These are phyloP conservation scores for Raphanus hybrid DNA, from an alignment of 441 rosid genomes.

Conservation along the genomic window DNA sequence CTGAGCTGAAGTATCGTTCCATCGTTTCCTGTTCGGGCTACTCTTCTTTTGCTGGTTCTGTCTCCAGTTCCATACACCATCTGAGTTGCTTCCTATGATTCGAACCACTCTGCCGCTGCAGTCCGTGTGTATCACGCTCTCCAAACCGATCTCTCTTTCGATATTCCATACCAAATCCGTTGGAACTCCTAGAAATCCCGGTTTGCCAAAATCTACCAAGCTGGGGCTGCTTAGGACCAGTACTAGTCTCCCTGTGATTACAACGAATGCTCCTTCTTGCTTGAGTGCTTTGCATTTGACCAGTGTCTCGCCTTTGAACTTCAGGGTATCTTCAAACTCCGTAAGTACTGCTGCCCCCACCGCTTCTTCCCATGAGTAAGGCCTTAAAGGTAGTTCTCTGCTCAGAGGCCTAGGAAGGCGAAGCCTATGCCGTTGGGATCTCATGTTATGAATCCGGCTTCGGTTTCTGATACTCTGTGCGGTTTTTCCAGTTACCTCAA, in stretches of 20 bases:
- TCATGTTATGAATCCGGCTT: slow-evolving; percentile 69
- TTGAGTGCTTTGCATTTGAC: slow-evolving; percentile 78
- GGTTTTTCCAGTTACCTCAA: slow-evolving; percentile 96
- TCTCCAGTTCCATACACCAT: slow-evolving; percentile 61
- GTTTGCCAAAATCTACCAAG: slow-evolving; percentile 67
- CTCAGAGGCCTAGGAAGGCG: slow-evolving; percentile 89
- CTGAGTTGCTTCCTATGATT: slow-evolving; percentile 85
- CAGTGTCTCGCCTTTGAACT: slow-evolving; percentile 65
- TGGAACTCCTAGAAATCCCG: slow-evolving; percentile 76
- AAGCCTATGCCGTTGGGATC: slow-evolving; percentile 64
- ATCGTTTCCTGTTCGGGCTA: slow-evolving; percentile 53
- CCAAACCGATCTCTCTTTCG: slow-evolving; percentile 76
- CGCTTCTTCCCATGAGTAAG: slow-evolving; percentile 96
- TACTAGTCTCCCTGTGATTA: slow-evolving; percentile 67
- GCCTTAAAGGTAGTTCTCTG: slow-evolving; percentile 81
- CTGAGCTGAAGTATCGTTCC: slow-evolving; percentile 64
- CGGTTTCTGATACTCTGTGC: slow-evolving; percentile 95
- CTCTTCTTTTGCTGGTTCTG: slow-evolving; percentile 58
- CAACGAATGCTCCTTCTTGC: slow-evolving; percentile 70
- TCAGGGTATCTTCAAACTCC: slow-evolving; percentile 66
- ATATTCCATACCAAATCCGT: slow-evolving; percentile 71
- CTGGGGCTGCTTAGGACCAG: slow-evolving; percentile 71
- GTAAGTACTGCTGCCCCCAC: slow-evolving; percentile 74
- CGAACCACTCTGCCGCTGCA: slow-evolving; percentile 62
- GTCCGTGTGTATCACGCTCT: slow-evolving; percentile 82